Evolutionary conservation across 306 rosid genomes (phyloP).

Genomic region (Astragalus glycyphyllos): DNA sequence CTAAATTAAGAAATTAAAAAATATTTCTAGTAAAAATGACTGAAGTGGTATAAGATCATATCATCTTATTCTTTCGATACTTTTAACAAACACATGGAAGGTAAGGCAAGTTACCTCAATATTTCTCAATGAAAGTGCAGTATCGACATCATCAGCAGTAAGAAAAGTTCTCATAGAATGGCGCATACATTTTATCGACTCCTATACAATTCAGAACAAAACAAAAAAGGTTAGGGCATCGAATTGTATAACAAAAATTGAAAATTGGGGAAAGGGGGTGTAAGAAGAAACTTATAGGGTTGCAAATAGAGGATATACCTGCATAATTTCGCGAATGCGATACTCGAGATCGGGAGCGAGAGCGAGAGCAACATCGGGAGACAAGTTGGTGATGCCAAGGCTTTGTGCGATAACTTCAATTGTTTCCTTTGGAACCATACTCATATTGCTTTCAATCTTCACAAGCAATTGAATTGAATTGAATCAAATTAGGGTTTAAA

Average conservation of each 20-base stretch:
- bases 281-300: neutral
- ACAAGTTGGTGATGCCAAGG: constrained; percentile 79
- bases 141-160: constrained; percentile 76
- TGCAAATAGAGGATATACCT: constrained; percentile 48
- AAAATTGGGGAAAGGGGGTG: constrained; percentile 17
- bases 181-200: constrained; percentile 94
- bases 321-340: constrained; percentile 93
- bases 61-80: too few relatives aligned
- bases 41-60: too few relatives aligned
- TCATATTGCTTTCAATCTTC: constrained; percentile 53
- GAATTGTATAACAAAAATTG: constrained; percentile 17
- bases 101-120: constrained; percentile 65
- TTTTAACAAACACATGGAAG: constrained; percentile 7
- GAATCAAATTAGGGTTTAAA: constrained; percentile 11
- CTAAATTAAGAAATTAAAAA: too few relatives aligned
- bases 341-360: constrained; percentile 92
- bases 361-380: constrained; percentile 77
- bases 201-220: constrained; percentile 59
- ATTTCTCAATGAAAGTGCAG: constrained; percentile 84
- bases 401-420: constrained; percentile 90
- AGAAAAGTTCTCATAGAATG: constrained; percentile 78
- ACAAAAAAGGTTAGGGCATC: neutral
- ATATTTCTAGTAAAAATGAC: too few relatives aligned
- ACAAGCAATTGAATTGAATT: neutral
- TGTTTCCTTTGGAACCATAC: constrained; percentile 81